Evolutionary conservation across 2,329 filamentous ascomycete species (phyloP).

Genomic region (Thelonectria rubi): DNA sequence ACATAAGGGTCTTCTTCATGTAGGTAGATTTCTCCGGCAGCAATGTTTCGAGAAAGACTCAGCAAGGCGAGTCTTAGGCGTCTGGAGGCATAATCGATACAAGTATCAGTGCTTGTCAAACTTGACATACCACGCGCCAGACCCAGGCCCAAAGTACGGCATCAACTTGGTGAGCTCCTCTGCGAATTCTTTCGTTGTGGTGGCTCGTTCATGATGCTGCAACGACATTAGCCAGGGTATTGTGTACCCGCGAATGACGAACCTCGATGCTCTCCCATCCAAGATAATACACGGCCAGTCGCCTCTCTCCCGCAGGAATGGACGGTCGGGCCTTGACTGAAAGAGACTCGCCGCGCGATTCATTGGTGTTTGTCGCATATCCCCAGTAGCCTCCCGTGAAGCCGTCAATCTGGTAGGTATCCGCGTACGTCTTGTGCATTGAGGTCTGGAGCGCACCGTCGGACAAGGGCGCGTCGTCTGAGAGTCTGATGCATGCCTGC

Average conservation of each 20-base stretch:
- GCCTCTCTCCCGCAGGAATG: constrained; percentile 4
- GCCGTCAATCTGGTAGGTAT: constrained; percentile 33
- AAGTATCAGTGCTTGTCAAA: constrained; percentile 21
- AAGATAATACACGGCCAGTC: constrained; percentile 28
- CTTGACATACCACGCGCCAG: constrained; percentile 34
- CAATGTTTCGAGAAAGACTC: too few relatives aligned
- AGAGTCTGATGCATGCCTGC: constrained; percentile 27
- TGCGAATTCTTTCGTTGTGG: constrained; percentile 25
- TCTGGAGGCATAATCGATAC: background rate
- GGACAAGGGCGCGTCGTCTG: constrained; percentile 19
- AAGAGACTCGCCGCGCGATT: constrained; percentile 12
- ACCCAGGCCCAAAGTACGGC: constrained; percentile 26
- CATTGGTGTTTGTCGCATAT: constrained; percentile 31
- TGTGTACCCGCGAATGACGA: background rate
- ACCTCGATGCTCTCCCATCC: constrained; percentile 40
- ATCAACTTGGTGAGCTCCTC: constrained; percentile 31
- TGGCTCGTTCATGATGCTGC: constrained; percentile 32
- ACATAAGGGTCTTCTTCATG: too few relatives aligned
- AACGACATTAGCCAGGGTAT: background rate
- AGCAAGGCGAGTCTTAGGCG: too few relatives aligned
- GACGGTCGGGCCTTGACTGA: background rate
- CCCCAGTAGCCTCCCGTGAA: constrained; percentile 34
- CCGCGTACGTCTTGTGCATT: constrained; percentile 33
- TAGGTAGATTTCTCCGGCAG: too few relatives aligned
- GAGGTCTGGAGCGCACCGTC: constrained; percentile 23